Evolutionary conservation across 768 basidiomycete genomes (phyloP).

Genomic region (Filobasidium floriforme): DNA sequence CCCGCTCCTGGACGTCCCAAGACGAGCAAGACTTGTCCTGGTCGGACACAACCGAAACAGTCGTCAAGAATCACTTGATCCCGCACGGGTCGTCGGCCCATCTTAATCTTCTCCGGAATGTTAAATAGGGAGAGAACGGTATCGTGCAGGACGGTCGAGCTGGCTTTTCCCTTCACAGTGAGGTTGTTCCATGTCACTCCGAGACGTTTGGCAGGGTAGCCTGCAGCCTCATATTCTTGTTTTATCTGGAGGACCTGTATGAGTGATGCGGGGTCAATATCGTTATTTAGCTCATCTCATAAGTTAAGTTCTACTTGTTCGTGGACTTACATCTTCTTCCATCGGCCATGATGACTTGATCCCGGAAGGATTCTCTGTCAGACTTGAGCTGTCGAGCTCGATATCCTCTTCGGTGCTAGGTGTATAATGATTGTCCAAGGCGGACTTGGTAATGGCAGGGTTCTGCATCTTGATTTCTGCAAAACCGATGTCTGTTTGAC

Average conservation of each 20-base stretch:
- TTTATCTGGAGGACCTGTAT: constrained; percentile 11
- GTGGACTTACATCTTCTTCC: too few species aligned
- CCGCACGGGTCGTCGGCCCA: not conserved
- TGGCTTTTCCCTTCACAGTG: constrained; percentile 14
- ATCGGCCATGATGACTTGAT: too few species aligned
- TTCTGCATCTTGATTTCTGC: too few species aligned
- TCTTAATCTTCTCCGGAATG: constrained; percentile 8
- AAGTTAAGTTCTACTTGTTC: too few species aligned
- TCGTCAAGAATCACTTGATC: constrained; percentile 51
- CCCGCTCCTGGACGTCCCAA: constrained; percentile 76
- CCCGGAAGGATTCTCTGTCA: too few species aligned
- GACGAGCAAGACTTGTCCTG: constrained; percentile 56
- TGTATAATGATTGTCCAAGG: too few species aligned
- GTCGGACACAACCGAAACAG: constrained; percentile 54
- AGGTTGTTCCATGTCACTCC: constrained; percentile 16
- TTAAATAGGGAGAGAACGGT: constrained; percentile 19
- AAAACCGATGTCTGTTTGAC: too few species aligned
- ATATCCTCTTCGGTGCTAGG: too few species aligned
- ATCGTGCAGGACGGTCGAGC: constrained; percentile 14
- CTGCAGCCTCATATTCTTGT: not conserved
- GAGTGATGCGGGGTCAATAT: too few species aligned
- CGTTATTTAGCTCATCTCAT: too few species aligned
- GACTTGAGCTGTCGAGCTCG: too few species aligned
- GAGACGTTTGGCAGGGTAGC: constrained; percentile 9
- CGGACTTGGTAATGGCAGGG: too few species aligned